A percentile compares a stretch with the other conserved stretches of the same genome.
phyloP scores from a whole-genome alignment of 1,284 basidiomycete species.

The Cerrena zonata region DNA sequence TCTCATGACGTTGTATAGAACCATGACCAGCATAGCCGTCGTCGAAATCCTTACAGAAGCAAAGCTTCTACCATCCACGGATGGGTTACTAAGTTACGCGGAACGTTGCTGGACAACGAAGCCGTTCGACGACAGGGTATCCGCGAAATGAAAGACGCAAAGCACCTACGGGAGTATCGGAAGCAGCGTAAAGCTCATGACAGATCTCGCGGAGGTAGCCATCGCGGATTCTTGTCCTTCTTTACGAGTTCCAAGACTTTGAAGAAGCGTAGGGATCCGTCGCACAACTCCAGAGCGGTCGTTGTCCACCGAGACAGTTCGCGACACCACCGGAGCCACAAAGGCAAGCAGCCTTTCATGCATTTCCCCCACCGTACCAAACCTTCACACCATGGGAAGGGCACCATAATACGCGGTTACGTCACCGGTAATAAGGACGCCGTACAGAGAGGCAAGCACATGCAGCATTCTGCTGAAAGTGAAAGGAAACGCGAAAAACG shows the following conservation, averaged over 20 bases:
- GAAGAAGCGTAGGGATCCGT: slow-evolving; percentile 7
- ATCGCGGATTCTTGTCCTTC: slow-evolving; percentile 12
- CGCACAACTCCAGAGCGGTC: slow-evolving; percentile 9
- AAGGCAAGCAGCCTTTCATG: slow-evolving; percentile 16
- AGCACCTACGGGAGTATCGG: slow-evolving; percentile 21
- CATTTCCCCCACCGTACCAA: slow-evolving; percentile 23
- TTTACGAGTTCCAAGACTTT: slow-evolving; percentile 2
- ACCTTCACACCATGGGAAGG: slow-evolving; percentile 21
- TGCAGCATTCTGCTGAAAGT: slow-evolving; percentile 4
- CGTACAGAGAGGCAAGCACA: slow-evolving; percentile 7
- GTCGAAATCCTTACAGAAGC: slow-evolving; percentile 30
- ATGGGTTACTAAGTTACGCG: slow-evolving; percentile 74
- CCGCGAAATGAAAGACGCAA: slow-evolving; percentile 32
- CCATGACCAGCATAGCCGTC: slow-evolving; percentile 35
- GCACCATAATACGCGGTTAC: slow-evolving; percentile 18
- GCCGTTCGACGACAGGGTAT: slow-evolving; percentile 45
- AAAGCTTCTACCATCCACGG: slow-evolving; percentile 66
- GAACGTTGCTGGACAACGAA: slow-evolving; percentile 64
- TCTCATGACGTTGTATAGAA: slow-evolving; percentile 1
- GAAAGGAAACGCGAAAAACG: slow-evolving; percentile 11
- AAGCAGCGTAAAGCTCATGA: slow-evolving; percentile 15
- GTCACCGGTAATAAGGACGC: slow-evolving; percentile 13
- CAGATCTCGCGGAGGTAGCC: slow-evolving; percentile 5
- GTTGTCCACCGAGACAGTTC: slow-evolving; percentile 5
- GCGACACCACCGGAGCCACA: slow-evolving; percentile 10